phyloP scores from a whole-genome alignment of 2,329 filamentous ascomycete genomes.

The Cercospora citrullina region DNA sequence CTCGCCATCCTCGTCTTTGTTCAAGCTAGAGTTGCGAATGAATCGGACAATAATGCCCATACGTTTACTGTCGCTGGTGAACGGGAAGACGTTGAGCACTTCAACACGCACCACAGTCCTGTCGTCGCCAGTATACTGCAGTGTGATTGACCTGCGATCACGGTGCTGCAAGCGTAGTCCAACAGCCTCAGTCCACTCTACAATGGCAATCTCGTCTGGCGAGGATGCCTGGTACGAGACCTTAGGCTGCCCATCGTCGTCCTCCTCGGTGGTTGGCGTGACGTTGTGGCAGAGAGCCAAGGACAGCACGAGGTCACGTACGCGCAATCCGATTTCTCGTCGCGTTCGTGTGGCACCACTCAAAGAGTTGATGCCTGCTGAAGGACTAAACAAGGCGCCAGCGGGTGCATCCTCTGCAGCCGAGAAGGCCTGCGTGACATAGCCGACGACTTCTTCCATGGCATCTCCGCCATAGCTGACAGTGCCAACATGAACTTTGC shows the following conservation, averaged over 20 bases:
- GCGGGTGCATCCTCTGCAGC: conserved; percentile 38
- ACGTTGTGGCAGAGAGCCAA: conserved; percentile 96
- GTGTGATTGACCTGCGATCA: conserved; percentile 80
- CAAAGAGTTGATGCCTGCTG: conserved; percentile 62
- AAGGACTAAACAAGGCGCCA: conserved; percentile 68
- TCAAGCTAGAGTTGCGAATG: conserved; percentile 51
- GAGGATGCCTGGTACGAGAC: conserved; percentile 96
- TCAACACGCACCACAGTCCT: conserved; percentile 77
- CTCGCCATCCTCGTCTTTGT: conserved; percentile 62
- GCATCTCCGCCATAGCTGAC: conserved; percentile 98
- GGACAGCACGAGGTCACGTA: conserved; percentile 88
- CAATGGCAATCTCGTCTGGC: conserved; percentile 96
- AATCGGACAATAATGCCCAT: conserved; percentile 98
- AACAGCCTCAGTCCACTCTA: conserved; percentile 90
- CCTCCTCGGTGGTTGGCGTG: conserved; percentile 83
- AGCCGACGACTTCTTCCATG: conserved; percentile 92
- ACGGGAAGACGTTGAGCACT: conserved; percentile 93
- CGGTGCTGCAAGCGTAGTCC: conserved; percentile 81
- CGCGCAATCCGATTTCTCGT: conserved; percentile 88
- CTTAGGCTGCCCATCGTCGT: conserved; percentile 67
- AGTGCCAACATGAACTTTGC: conserved; percentile 96
- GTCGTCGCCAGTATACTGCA: conserved; percentile 74
- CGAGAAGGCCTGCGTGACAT: conserved; percentile 81
- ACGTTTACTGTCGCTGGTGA: conserved; percentile 94
- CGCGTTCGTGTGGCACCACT: conserved; percentile 69